Conservation (phyloP, 2,329 filamentous ascomycete genomes). For the Nothopassalora personata region DNA sequence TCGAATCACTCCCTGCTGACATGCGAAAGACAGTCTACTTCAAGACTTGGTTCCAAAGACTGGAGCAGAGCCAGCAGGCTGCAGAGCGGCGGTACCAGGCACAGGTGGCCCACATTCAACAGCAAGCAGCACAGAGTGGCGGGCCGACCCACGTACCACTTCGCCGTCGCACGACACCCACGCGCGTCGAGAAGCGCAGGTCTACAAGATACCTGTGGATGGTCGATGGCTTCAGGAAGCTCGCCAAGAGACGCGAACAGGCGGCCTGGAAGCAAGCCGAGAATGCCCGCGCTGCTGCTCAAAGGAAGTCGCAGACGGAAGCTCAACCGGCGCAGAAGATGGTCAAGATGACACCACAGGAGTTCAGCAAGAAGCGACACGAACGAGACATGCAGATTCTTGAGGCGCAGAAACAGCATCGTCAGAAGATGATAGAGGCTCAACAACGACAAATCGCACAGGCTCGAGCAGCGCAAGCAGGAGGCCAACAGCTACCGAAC, state of each 20-base stretch:
- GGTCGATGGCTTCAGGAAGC: constrained; percentile 90
- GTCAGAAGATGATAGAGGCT: constrained; percentile 31
- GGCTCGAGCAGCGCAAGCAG: constrained; percentile 28
- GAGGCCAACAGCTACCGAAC: constrained; percentile 9
- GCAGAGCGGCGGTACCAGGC: constrained; percentile 54
- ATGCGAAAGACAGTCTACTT: constrained; percentile 97
- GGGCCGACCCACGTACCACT: constrained; percentile 44
- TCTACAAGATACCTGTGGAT: constrained; percentile 82
- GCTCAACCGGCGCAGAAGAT: constrained; percentile 16
- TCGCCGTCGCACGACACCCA: constrained; percentile 68
- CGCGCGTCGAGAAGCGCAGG: constrained; percentile 79
- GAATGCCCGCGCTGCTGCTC: constrained; percentile 60
- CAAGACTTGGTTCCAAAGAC: constrained; percentile 62
- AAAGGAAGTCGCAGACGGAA: constrained; percentile 63
- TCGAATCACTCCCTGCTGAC: constrained; percentile 85
- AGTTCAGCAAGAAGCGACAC: constrained; percentile 84
- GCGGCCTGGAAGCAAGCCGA: constrained; percentile 83
- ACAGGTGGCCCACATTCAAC: constrained; percentile 49
- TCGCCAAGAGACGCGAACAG: constrained; percentile 90
- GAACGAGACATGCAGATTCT: constrained; percentile 70
- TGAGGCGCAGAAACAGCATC: constrained; percentile 34
- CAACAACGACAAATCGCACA: constrained; percentile 35
- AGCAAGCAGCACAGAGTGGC: constrained; percentile 42
- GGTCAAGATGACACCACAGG: constrained; percentile 68
- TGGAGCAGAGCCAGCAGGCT: constrained; percentile 58